phyloP scores from a whole-genome alignment of 345 rosid genomes.

The Cardamine resedifolia region DNA sequence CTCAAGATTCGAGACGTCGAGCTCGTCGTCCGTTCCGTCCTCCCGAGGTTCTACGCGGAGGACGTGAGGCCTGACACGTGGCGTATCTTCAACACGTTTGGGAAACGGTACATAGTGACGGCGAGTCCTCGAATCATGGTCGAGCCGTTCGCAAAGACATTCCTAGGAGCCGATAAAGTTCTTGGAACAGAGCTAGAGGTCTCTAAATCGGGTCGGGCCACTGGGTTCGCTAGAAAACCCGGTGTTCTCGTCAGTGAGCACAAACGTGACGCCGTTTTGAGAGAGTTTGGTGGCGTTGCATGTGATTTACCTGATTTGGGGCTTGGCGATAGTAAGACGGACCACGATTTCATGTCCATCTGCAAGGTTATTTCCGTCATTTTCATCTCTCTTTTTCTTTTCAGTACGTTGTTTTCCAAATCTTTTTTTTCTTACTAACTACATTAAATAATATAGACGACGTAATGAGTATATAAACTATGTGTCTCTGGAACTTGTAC shows the following conservation, averaged over 20 bases:
- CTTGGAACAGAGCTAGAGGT: conserved; percentile 78
- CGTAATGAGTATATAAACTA: conserved; percentile 26
- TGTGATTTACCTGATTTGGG: conserved; percentile 71
- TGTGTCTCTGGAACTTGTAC: conserved; percentile 20
- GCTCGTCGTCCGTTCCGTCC: conserved; percentile 74
- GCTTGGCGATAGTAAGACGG: conserved; percentile 72
- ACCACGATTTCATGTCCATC: conserved; percentile 78
- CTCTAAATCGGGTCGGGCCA: conserved; percentile 69
- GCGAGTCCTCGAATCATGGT: conserved; percentile 85
- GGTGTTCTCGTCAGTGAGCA: conserved; percentile 66
- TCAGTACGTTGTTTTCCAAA: conserved; percentile 1
- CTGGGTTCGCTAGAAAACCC: conserved; percentile 70
- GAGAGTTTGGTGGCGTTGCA: conserved; percentile 53
- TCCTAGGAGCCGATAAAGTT: conserved; percentile 76
- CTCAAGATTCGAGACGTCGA: conserved; percentile 68
- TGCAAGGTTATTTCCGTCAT: conserved; percentile 66
- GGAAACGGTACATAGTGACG: conserved; percentile 68
- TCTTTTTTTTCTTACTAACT: conserved; percentile 5
- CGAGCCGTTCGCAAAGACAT: conserved; percentile 72
- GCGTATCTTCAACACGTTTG: conserved; percentile 77
- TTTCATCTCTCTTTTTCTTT: neutral
- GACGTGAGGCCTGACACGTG: conserved; percentile 87
- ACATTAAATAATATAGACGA: conserved; percentile 18
- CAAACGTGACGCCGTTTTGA: conserved; percentile 60
- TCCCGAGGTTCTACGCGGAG: conserved; percentile 79